Evolutionary conservation across 306 rosid genomes (phyloP).

Genomic region (Fagus sylvatica): DNA sequence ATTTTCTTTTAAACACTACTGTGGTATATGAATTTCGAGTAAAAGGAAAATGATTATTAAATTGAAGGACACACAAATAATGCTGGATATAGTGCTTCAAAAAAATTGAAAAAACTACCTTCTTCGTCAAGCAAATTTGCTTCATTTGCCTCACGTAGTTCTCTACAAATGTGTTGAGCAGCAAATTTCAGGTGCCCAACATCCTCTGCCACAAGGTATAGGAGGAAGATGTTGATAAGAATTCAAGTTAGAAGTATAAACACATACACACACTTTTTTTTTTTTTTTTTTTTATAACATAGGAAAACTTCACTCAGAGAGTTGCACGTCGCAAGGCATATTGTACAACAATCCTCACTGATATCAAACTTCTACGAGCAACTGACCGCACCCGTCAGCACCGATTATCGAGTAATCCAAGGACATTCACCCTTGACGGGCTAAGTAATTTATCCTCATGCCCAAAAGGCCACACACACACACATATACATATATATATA

Average conservation of each 20-base stretch:
- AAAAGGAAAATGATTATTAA: background rate
- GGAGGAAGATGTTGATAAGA: conserved; percentile 32
- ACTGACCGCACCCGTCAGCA: too few relatives aligned
- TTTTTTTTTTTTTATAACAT: too few relatives aligned
- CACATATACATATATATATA: background rate
- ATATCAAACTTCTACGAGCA: too few relatives aligned
- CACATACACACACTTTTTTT: background rate
- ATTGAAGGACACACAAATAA: background rate
- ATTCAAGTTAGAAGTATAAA: conserved; percentile 1
- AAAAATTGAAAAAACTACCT: conserved; percentile 45
- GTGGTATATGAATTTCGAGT: background rate
- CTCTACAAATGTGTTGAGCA: conserved; percentile 60
- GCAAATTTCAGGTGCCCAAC: conserved; percentile 55
- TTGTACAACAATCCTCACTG: too few relatives aligned
- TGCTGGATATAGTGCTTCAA: background rate
- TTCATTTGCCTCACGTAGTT: conserved; percentile 76
- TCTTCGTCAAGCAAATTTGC: conserved; percentile 85
- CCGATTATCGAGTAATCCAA: too few relatives aligned
- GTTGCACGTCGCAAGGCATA: background rate
- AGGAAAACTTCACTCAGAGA: too few relatives aligned
- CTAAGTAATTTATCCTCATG: too few relatives aligned
- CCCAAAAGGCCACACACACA: too few relatives aligned
- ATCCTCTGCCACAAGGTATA: conserved; percentile 54
- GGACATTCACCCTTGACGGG: too few relatives aligned
- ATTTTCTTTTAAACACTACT: background rate